Evolutionary conservation across 208 protist species (phyloP).

Genomic region (Angomonas desouzai): DNA sequence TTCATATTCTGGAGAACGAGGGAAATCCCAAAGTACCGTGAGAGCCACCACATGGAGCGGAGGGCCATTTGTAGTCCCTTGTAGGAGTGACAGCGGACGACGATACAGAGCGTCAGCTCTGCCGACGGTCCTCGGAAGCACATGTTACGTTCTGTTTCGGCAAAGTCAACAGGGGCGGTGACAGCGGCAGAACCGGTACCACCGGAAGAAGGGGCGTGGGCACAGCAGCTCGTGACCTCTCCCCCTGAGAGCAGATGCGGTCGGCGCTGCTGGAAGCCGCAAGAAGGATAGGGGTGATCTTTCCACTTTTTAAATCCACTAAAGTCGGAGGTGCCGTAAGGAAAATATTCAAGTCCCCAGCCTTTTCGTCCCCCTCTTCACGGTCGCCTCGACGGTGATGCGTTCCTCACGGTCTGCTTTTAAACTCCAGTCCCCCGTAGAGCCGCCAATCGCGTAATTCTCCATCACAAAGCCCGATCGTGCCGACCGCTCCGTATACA

Average conservation of each 20-base stretch:
- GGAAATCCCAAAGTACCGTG: conserved; percentile 56
- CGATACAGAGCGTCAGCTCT: conserved; percentile 42
- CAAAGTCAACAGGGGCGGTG: not conserved
- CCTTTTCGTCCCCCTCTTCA: not conserved
- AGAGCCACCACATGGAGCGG: conserved; percentile 64
- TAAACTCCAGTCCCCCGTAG: not conserved
- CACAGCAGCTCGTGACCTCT: conserved; percentile 1
- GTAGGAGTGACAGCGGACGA: conserved; percentile 29
- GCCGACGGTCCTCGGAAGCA: conserved; percentile 5
- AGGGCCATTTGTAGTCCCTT: conserved; percentile 25
- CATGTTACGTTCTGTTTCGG: not conserved
- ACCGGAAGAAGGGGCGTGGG: not conserved
- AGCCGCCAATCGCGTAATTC: conserved; percentile 25
- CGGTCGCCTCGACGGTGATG: conserved; percentile 5
- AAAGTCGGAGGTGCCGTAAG: not conserved
- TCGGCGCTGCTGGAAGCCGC: not conserved
- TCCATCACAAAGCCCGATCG: conserved; percentile 21
- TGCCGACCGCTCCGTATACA: conserved; percentile 39
- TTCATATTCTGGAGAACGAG: conserved; percentile 51
- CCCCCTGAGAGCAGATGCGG: not conserved
- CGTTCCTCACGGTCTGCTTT: not conserved
- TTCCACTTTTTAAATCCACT: not conserved
- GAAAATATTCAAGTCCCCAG: not conserved
- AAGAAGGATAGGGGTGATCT: conserved; percentile 4
- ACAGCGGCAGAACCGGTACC: not conserved